Evolutionary conservation across 192 early-diverging fungal species (phyloP).

Genomic region (Umbelopsis sp.): DNA sequence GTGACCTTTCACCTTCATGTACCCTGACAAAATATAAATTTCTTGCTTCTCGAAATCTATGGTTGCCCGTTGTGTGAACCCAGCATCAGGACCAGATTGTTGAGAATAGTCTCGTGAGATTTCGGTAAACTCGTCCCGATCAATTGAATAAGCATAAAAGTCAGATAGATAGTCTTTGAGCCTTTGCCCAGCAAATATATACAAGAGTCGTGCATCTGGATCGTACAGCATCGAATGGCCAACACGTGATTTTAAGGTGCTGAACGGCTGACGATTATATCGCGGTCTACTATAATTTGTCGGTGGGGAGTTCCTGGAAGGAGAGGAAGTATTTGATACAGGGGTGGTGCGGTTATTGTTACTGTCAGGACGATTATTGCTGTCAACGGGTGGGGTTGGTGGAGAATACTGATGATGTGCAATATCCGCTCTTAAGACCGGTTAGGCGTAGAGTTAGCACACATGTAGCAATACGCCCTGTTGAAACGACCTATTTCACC

Average conservation of each 20-base stretch:
- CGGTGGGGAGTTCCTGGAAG: neutral
- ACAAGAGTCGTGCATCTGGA: conserved; percentile 67
- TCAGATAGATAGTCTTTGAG: conserved; percentile 82
- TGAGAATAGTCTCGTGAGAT: conserved; percentile 75
- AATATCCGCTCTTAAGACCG: neutral
- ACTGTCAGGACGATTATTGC: conserved; percentile 21
- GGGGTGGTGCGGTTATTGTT: neutral
- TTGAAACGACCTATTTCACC: too few relatives aligned
- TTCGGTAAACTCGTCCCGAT: conserved; percentile 76
- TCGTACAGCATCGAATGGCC: conserved; percentile 93
- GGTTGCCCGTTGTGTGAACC: conserved; percentile 84
- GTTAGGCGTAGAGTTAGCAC: neutral
- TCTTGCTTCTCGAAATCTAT: conserved; percentile 79
- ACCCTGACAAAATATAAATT: conserved; percentile 81
- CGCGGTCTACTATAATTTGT: neutral
- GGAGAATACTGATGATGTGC: conserved; percentile 9
- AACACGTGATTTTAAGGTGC: conserved; percentile 77
- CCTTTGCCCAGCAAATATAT: conserved; percentile 90
- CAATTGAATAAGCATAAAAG: conserved; percentile 85
- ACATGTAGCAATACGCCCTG: neutral
- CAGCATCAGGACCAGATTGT: conserved; percentile 76
- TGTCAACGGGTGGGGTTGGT: conserved; percentile 41
- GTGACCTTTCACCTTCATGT: conserved; percentile 62
- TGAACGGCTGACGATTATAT: conserved; percentile 33
- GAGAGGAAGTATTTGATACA: neutral